Evolutionary conservation across 2,329 filamentous ascomycete species (phyloP), one percentile per base, ranked within the genome.

Genomic region (Hypomyces rosellus): DNA sequence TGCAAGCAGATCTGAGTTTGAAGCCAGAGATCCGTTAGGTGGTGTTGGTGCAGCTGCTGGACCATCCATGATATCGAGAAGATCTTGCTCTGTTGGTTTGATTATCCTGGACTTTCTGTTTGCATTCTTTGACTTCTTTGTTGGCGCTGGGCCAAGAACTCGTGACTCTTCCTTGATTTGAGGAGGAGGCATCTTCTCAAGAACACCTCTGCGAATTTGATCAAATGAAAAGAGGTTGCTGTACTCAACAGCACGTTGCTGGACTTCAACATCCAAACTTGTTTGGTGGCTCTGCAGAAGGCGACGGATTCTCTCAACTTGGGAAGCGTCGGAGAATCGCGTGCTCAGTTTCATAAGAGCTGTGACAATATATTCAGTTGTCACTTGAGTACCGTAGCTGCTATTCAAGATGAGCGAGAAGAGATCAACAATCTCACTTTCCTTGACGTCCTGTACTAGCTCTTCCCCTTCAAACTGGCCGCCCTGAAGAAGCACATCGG

Each of bases 141-240:
- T 63, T 1, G 82, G 76, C 1, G 89, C 85, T 61, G 92, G 87
- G 40, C 91, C 91, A 15, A 99, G 76, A 3, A 96, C 91, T 53
- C 92, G 80, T 49, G 93, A 92, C 66, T 95, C 89, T 66, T 99
- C 93, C 58, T 92, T 89, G 63, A 99, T 97, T 67, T 97, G 92
- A 8, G 93, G 93, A 2, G 93, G 82, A 7, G 93, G 93, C 95
- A 99, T 99, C 68, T 93, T 95, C 71, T 99, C 93, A 11, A 99
- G 74, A 3, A 99, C 93, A 51, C 93, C 93, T 53, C 81, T 81
- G 49, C 92, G 84, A 50, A 99, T 88, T 53, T 89, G 77, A 59
- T 99, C 91, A 61, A 89, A 89, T 1, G 82, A 81, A 62, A 99
- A 97, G n/a, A 99, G 76, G 63, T 97, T 97, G 52, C 85, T 82